Evolutionary conservation across 768 basidiomycete genomes (phyloP).

Genomic region (Nidula microcarpa): DNA sequence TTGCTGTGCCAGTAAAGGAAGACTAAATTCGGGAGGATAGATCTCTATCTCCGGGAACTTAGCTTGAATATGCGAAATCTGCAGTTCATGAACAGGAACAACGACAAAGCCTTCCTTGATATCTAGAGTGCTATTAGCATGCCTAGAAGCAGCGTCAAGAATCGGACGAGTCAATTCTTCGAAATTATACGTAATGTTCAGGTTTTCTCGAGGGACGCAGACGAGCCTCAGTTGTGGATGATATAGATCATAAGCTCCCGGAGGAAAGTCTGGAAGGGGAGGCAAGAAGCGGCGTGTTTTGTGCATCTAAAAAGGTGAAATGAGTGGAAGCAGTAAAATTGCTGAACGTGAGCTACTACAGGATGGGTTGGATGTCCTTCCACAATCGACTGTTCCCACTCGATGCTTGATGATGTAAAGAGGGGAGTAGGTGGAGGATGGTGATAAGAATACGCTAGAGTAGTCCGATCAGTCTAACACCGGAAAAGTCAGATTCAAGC

Average conservation of each 20-base stretch:
- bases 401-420: constrained; percentile 45
- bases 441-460: constrained; percentile 42
- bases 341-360: constrained; percentile 27
- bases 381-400: constrained; percentile 60
- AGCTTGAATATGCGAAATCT: constrained; percentile 42
- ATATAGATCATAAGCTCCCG: constrained; percentile 48
- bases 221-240: constrained; percentile 46
- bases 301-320: constrained; percentile 43
- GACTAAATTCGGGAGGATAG: constrained; percentile 34
- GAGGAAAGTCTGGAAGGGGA: constrained; percentile 40
- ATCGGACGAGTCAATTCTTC: constrained; percentile 38
- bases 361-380: constrained; percentile 62
- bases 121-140: constrained; percentile 28
- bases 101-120: constrained; percentile 33
- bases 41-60: constrained; percentile 47
- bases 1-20: constrained; percentile 48
- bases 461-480: not conserved
- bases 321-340: too few species aligned
- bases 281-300: constrained; percentile 50
- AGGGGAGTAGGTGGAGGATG: constrained; percentile 42
- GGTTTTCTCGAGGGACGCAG: constrained; percentile 35
- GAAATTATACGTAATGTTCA: constrained; percentile 50
- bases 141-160: constrained; percentile 30
- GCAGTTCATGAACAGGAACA: constrained; percentile 55
- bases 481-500: not conserved